phyloP scores from a whole-genome alignment of 2,329 filamentous ascomycete genomes.

The Cladosporium sp. region DNA sequence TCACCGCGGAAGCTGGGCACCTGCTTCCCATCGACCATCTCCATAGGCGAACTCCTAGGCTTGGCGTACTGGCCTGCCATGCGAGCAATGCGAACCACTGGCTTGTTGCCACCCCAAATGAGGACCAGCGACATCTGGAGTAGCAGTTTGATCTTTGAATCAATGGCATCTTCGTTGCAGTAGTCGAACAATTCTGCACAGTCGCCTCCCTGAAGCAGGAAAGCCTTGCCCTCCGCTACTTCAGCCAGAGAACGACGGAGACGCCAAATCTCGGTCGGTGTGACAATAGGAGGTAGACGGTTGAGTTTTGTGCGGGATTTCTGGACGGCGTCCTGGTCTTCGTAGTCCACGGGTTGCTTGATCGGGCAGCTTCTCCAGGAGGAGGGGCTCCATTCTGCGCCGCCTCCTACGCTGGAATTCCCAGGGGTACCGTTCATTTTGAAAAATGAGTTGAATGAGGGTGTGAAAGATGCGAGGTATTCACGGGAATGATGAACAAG shows the following conservation, averaged over 20 bases:
- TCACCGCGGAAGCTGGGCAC: conserved; percentile 92
- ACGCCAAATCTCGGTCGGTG: conserved; percentile 72
- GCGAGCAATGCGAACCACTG: conserved; percentile 87
- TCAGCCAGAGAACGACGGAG: conserved; percentile 76
- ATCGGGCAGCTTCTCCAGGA: conserved; percentile 77
- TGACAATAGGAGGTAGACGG: conserved; percentile 72
- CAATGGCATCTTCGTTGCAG: conserved; percentile 82
- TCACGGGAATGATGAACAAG: background rate
- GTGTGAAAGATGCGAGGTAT: background rate
- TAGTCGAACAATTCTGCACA: conserved; percentile 98
- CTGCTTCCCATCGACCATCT: conserved; percentile 72
- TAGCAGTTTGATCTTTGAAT: conserved; percentile 94
- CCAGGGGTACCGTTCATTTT: conserved; percentile 12
- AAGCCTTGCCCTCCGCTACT: conserved; percentile 85
- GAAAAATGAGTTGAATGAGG: background rate
- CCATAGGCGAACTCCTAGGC: conserved; percentile 82
- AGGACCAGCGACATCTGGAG: conserved; percentile 96
- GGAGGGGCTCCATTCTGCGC: conserved; percentile 51
- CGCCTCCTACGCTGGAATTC: background rate
- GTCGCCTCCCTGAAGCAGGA: conserved; percentile 92
- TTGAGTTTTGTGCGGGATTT: conserved; percentile 61
- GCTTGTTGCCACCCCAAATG: conserved; percentile 79
- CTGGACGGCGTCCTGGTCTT: conserved; percentile 56
- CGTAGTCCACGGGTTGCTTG: conserved; percentile 70
- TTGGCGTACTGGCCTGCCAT: conserved; percentile 99